Percentiles rank a stretch among this genome's conserved stretches.
phyloP scores from a whole-genome alignment of 371 early-diverging fungal genomes.

The Sporodiniella umbellata region DNA sequence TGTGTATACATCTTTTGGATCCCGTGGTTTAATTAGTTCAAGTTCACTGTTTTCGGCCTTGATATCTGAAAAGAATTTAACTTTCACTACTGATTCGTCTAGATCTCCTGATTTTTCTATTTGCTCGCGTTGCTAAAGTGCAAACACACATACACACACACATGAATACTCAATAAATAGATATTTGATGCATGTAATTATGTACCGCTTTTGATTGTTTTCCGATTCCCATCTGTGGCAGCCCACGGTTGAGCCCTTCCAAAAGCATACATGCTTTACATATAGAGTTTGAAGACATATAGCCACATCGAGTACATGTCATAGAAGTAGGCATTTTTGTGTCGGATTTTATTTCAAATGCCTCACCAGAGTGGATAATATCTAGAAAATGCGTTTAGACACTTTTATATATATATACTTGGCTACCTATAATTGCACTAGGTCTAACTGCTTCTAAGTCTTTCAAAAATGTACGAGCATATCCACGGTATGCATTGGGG shows the following conservation, averaged over 20 bases:
- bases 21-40: conserved; percentile 25
- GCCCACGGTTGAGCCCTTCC: conserved; percentile 89
- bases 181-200: not conserved
- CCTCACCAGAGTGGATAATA: conserved; percentile 94
- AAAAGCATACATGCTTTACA: conserved; percentile 95
- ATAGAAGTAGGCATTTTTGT: conserved; percentile 68
- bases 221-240: conserved; percentile 67
- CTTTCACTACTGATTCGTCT: conserved; percentile 4
- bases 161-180: too few species aligned
- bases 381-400: conserved; percentile 41
- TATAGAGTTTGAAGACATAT: conserved; percentile 86
- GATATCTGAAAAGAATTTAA: conserved; percentile 45
- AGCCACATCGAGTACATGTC: conserved; percentile 90
- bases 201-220: conserved; percentile 45
- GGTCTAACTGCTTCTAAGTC: conserved; percentile 96
- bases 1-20: conserved; percentile 37
- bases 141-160: too few species aligned
- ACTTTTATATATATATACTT: not conserved
- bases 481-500: conserved; percentile 98
- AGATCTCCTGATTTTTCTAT: conserved; percentile 13
- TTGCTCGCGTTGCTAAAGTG: conserved; percentile 25
- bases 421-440: conserved; percentile 81
- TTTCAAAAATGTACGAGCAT: conserved; percentile 96
- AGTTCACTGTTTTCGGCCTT: conserved; percentile 34
- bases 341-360: conserved; percentile 68